phyloP scores from a whole-genome alignment of 2,329 filamentous ascomycete species.

The Fusarium circinatum region DNA sequence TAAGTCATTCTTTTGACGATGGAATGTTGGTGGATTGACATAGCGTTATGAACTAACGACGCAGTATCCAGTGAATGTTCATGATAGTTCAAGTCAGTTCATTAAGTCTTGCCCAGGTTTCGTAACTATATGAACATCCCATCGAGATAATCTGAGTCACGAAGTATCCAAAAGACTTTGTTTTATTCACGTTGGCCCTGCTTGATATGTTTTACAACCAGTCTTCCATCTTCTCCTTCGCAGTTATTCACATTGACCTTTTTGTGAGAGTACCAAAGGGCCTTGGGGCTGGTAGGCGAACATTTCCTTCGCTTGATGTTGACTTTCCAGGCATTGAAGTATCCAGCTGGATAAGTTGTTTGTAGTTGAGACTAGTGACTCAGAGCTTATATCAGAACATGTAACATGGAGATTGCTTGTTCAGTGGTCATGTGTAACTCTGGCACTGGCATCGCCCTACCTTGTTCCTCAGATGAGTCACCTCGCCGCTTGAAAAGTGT shows the following conservation, averaged over 20 bases:
- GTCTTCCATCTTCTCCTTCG: background rate
- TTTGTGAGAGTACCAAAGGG: background rate
- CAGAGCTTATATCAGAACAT: background rate
- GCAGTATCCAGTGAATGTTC: background rate
- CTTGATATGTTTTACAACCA: accelerated
- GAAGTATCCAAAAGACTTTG: background rate
- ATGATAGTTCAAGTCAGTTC: background rate
- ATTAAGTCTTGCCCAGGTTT: background rate
- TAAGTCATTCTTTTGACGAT: accelerated
- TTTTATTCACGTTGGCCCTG: accelerated
- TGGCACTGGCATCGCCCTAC: background rate
- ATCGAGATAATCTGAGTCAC: background rate
- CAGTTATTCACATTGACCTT: background rate
- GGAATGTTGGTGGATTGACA: accelerated
- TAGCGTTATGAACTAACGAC: background rate
- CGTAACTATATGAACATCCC: background rate
- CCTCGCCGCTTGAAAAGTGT: too few species aligned
- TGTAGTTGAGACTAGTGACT: background rate
- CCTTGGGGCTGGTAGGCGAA: background rate
- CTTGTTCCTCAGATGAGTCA: background rate
- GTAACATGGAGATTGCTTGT: background rate
- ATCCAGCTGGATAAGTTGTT: background rate
- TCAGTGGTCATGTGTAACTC: background rate
- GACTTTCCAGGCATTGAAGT: background rate
- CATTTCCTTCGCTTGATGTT: background rate